These are phyloP conservation scores for Cyberlindnera meyerae DNA, from an alignment of 805 yeast genomes.

Conservation along the genomic window DNA sequence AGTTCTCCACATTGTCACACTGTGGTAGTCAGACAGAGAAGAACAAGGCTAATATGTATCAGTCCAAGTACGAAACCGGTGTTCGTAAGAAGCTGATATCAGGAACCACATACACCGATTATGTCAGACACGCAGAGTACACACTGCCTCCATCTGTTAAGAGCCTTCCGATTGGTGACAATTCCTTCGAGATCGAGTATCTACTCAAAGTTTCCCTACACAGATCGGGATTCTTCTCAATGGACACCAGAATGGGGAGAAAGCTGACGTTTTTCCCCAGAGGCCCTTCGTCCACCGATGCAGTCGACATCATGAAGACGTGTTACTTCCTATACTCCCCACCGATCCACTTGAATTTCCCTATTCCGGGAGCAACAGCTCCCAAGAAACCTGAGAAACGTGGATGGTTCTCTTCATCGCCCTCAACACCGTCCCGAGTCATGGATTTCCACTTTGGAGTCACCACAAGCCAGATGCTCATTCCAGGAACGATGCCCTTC, in stretches of 20 bases:
- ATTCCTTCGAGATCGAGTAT: conserved; percentile 2
- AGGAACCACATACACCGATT: neutral
- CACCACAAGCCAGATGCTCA: conserved; percentile 7
- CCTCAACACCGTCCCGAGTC: neutral
- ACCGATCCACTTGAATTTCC: neutral
- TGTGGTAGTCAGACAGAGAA: conserved; percentile 17
- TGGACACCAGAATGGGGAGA: conserved; percentile 8
- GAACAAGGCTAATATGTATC: conserved; percentile 13
- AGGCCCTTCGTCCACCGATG: conserved; percentile 8
- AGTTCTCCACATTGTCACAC: conserved; percentile 29
- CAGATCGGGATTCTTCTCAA: conserved; percentile 9
- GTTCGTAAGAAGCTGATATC: neutral
- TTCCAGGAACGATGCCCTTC: conserved; percentile 10
- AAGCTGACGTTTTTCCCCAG: conserved; percentile 5
- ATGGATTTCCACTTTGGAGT: conserved; percentile 4
- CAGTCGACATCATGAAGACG: conserved; percentile 2
- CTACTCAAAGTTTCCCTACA: conserved; percentile 12
- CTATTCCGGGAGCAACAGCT: conserved; percentile 2
- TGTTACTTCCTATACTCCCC: conserved; percentile 5
- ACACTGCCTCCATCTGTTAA: conserved; percentile 6
- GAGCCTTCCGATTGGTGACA: neutral
- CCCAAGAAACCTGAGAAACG: too few relatives aligned
- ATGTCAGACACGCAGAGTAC: neutral
- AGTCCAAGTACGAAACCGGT: conserved; percentile 14
- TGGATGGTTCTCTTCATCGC: conserved; percentile 1